Percentiles rank a stretch among this genome's conserved stretches.
These are phyloP conservation scores for Solanum sitiens DNA, from an alignment of 257 asterid species.

Conservation along the genomic window DNA sequence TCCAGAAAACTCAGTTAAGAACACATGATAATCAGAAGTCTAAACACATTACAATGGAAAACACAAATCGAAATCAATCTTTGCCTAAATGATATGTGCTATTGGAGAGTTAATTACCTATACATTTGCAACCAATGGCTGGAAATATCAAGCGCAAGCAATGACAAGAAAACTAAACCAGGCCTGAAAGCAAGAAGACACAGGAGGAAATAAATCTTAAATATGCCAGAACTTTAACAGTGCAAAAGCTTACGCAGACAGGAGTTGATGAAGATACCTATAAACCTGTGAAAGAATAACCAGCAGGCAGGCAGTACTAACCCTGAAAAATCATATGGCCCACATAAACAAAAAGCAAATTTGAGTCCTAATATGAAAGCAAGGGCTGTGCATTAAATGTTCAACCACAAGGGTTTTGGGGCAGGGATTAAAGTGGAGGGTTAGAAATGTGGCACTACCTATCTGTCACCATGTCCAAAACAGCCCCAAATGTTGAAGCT, in stretches of 20 bases:
- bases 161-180: slow-evolving; percentile 63
- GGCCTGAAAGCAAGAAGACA: slow-evolving; percentile 44
- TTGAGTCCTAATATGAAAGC: neutral
- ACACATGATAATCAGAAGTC: neutral
- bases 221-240: neutral
- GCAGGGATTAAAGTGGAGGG: neutral
- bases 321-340: slow-evolving; percentile 36
- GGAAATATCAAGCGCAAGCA: slow-evolving; percentile 88
- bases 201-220: neutral
- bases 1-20: neutral
- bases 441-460: slow-evolving; percentile 32
- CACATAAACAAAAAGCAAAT: slow-evolving; percentile 3
- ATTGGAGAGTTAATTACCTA: slow-evolving; percentile 36
- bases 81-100: neutral
- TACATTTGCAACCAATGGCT: slow-evolving; percentile 99
- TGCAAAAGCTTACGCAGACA: neutral
- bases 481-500: slow-evolving; percentile 98
- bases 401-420: neutral
- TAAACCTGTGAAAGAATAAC: slow-evolving; percentile 96
- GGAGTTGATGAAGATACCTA: slow-evolving; percentile 34
- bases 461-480: slow-evolving; percentile 82
- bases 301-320: slow-evolving; percentile 94
- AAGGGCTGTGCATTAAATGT: neutral
- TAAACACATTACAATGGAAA: neutral
- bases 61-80: neutral